Conservation (phyloP, 352 stramenopile species). For the Halophytophthora batemanensis region DNA sequence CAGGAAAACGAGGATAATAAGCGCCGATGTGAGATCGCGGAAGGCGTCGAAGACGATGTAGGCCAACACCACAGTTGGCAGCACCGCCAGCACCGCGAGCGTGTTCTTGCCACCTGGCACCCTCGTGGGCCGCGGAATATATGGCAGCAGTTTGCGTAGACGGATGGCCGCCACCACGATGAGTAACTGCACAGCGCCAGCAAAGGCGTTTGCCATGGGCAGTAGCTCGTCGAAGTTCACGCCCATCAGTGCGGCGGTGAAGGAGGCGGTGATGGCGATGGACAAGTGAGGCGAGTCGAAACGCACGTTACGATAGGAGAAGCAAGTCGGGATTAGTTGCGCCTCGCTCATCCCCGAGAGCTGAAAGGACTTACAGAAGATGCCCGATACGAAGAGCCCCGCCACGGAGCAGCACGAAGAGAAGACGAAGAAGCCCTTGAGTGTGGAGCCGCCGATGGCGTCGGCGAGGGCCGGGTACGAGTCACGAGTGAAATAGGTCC, state of each 20-base stretch:
- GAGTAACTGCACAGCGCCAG: constrained; percentile 76
- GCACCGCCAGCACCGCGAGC: constrained; percentile 17
- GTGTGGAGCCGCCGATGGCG: constrained; percentile 73
- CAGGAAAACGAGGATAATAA: constrained; percentile 39
- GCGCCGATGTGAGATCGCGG: constrained; percentile 17
- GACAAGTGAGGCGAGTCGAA: constrained; percentile 45
- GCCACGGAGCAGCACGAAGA: constrained; percentile 78
- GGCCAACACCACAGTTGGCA: constrained; percentile 23
- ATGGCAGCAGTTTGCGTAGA: constrained; percentile 63
- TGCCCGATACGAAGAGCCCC: constrained; percentile 88
- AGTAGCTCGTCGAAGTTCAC: constrained; percentile 65
- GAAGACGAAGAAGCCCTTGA: constrained; percentile 84
- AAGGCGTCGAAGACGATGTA: constrained; percentile 38
- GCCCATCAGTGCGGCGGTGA: constrained; percentile 33
- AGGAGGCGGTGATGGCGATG: constrained; percentile 30
- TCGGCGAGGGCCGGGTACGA: constrained; percentile 85
- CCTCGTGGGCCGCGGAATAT: constrained; percentile 57
- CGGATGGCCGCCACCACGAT: constrained; percentile 89
- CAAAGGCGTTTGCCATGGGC: constrained; percentile 89
- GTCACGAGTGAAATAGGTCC: constrained; percentile 84
- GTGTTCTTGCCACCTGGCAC: constrained; percentile 27
- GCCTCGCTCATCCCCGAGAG: constrained; percentile 73
- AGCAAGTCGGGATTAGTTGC: constrained; percentile 74
- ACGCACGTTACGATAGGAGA: constrained; percentile 49
- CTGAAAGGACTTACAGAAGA: constrained; percentile 89